Evolutionary conservation across 306 rosid species (phyloP).

Genomic region (Benincasa hispida): DNA sequence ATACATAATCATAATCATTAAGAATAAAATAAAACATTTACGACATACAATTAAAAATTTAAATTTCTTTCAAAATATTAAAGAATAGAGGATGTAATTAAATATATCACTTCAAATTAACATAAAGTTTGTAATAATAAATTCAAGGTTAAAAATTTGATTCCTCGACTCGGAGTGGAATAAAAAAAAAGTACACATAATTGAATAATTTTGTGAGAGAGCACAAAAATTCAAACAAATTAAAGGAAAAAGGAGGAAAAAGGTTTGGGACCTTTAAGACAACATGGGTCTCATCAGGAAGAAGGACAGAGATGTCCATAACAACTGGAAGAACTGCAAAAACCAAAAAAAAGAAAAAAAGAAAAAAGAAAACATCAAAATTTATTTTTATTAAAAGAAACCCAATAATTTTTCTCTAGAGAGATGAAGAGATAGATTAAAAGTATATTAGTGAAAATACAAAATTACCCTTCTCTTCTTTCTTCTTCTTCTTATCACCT

Average conservation of each 20-base stretch:
- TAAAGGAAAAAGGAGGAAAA: not conserved
- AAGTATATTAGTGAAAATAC: not conserved
- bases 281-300: slow-evolving; percentile 61
- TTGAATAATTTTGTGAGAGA: too few relatives aligned
- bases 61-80: too few relatives aligned
- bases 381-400: too few relatives aligned
- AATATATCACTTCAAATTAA: too few relatives aligned
- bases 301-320: slow-evolving; percentile 70
- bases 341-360: not conserved
- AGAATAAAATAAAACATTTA: not conserved
- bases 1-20: too few relatives aligned
- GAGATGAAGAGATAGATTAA: too few relatives aligned
- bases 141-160: too few relatives aligned
- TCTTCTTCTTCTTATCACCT: slow-evolving; percentile 80
- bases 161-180: too few relatives aligned
- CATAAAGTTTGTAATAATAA: too few relatives aligned
- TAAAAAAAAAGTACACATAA: too few relatives aligned
- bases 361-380: not conserved
- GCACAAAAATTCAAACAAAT: not conserved
- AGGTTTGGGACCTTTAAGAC: slow-evolving; percentile 50
- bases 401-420: too few relatives aligned
- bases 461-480: slow-evolving; percentile 63
- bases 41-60: not conserved
- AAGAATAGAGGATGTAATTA: too few relatives aligned
- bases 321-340: slow-evolving; percentile 88